A percentile compares a stretch with the other conserved stretches of the same genome.
These are phyloP conservation scores for Borealophlyctis nickersoniae DNA, from an alignment of 192 early-diverging fungal species.

Conservation along the genomic window DNA sequence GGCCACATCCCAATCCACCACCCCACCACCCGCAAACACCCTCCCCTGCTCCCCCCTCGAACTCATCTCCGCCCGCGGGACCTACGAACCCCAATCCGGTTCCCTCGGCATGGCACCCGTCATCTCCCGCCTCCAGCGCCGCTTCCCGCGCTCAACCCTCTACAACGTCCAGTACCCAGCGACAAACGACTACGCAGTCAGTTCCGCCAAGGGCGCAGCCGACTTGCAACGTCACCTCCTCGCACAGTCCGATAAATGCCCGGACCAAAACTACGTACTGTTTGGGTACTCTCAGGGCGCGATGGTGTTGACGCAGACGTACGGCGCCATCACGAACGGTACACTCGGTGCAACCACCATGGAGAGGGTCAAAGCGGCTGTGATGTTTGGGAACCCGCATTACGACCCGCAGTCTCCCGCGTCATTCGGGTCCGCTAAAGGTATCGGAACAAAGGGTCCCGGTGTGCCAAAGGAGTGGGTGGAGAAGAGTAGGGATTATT, in stretches of 20 bases:
- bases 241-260: not conserved
- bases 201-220: slow-evolving; percentile 8
- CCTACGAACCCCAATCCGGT: slow-evolving; percentile 13
- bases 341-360: not conserved
- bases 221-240: slow-evolving; percentile 9
- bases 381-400: slow-evolving; percentile 19
- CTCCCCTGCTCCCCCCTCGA: slow-evolving; percentile 10
- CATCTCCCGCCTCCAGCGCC: not conserved
- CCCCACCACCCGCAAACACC: too few species aligned
- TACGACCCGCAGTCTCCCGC: slow-evolving; percentile 1
- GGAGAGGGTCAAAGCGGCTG: slow-evolving; percentile 2
- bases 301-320: slow-evolving; percentile 8
- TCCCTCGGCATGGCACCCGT: slow-evolving; percentile 2
- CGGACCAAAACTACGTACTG: slow-evolving; percentile 6
- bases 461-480: not conserved
- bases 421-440: slow-evolving; percentile 9
- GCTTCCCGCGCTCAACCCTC: not conserved
- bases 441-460: not conserved
- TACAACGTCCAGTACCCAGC: slow-evolving; percentile 18
- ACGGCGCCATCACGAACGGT: not conserved
- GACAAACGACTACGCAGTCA: not conserved
- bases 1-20: too few species aligned
- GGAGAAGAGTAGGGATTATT: slow-evolving; percentile 9
- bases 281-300: slow-evolving; percentile 19
- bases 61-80: slow-evolving; percentile 19